Conservation (phyloP, 2,329 filamentous ascomycete species). For the Scedosporium boydii region DNA sequence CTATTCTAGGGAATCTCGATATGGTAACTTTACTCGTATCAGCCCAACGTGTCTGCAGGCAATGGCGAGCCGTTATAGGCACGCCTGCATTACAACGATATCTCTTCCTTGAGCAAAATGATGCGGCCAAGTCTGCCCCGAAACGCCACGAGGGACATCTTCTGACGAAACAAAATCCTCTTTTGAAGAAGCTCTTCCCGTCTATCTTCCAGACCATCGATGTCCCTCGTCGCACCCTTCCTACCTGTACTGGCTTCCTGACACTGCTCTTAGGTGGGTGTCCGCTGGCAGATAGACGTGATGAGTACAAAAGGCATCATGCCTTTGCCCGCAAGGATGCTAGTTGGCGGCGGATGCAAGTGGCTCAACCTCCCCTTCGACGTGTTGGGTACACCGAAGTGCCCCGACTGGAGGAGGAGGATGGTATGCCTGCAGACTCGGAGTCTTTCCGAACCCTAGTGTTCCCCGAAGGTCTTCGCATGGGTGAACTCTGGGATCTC, state of each 20-base stretch:
- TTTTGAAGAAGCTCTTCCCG: conserved; percentile 5
- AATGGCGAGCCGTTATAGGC: conserved; percentile 13
- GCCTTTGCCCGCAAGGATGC: conserved; percentile 11
- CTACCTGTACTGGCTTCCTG: background rate
- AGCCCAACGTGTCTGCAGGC: conserved; percentile 13
- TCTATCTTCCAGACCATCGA: background rate
- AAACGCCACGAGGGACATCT: background rate
- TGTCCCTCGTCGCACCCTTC: background rate
- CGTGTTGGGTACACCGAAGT: conserved; percentile 10
- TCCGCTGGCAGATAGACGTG: background rate
- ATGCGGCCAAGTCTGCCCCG: background rate
- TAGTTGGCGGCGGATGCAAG: conserved; percentile 16
- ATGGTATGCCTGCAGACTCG: background rate
- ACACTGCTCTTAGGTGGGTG: background rate
- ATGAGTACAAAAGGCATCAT: background rate
- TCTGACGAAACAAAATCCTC: conserved; percentile 1
- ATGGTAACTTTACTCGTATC: conserved; percentile 17
- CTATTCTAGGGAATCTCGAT: conserved; percentile 16
- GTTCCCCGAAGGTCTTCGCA: background rate
- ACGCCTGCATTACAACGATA: conserved; percentile 1
- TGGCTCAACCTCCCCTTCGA: conserved; percentile 15
- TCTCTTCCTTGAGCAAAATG: conserved; percentile 1
- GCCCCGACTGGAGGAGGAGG: background rate
- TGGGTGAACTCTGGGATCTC: background rate
- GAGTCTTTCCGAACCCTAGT: background rate